These are phyloP conservation scores for Massarina eburnea DNA, from an alignment of 2,329 filamentous ascomycete genomes.

Conservation along the genomic window DNA sequence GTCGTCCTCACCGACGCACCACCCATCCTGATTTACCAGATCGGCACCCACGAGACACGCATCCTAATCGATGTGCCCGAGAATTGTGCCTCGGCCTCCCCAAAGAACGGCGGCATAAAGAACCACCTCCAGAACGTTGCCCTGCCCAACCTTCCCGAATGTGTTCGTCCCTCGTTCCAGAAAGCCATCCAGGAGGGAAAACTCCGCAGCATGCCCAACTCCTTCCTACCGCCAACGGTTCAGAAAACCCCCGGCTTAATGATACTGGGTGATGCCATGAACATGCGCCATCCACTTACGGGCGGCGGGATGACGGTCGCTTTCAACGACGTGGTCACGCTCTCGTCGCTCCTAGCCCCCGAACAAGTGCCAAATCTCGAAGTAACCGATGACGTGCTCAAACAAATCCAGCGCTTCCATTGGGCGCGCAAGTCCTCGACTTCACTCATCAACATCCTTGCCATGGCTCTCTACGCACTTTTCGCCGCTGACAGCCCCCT, in stretches of 20 bases:
- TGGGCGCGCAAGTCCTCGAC: slow-evolving; percentile 82
- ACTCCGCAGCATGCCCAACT: slow-evolving; percentile 93
- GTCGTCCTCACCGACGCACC: slow-evolving; percentile 78
- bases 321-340: slow-evolving; percentile 83
- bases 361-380: slow-evolving; percentile 67
- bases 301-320: slow-evolving; percentile 98
- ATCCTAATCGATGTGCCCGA: slow-evolving; percentile 86
- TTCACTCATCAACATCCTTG: slow-evolving; percentile 95
- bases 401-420: slow-evolving; percentile 76
- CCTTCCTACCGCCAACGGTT: slow-evolving; percentile 80
- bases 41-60: slow-evolving; percentile 90
- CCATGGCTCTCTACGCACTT: slow-evolving; percentile 86
- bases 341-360: slow-evolving; percentile 74
- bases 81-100: slow-evolving; percentile 70
- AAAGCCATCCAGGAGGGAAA: slow-evolving; percentile 75
- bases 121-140: slow-evolving; percentile 79
- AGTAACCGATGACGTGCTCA: slow-evolving; percentile 65
- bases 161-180: slow-evolving; percentile 71
- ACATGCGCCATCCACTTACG: slow-evolving; percentile 98
- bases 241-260: slow-evolving; percentile 72
- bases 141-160: slow-evolving; percentile 72
- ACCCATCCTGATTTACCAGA: slow-evolving; percentile 93
- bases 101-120: slow-evolving; percentile 78
- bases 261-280: slow-evolving; percentile 90
- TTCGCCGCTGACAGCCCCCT: slow-evolving; percentile 73